Base-by-base conservation (phyloP, 768 basidiomycete genomes). In the Lactarius sanguifluus region DNA sequence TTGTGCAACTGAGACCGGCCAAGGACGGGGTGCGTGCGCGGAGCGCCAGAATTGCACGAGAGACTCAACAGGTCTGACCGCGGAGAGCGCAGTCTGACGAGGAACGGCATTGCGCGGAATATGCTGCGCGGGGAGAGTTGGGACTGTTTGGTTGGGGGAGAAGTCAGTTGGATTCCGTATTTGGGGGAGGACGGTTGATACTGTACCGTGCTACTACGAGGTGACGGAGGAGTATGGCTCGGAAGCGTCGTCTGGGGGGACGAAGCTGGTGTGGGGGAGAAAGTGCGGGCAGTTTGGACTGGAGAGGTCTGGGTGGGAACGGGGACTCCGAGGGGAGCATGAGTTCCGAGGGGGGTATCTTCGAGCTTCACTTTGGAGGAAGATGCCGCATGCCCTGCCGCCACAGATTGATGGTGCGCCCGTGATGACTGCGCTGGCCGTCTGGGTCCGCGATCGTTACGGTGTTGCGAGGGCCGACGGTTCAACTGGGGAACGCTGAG, bases 71-170 rank as follows among this genome's bases (percentile, higher is more conserved):
- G 58, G 20, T 64, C 62, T 20, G 66, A 59, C 0, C 62, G 43
- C 6, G 52, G 58, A 2, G 66, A 56, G n/a, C 62, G 66, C n/a
- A 67, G 28, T 5, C 66, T 58, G 0, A 67, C 40, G 62, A 67
- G 66, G 23, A 67, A 55, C 2, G 66, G 62, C 50, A 67, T 47
- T 6, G 54, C 54, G 43, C 66, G 66, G 34, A 67, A 60, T n/a
- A 67, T 20, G 52, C 62, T 67, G 41, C 66, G 66, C n/a, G 62
- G 66, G 18, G 66, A 66, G 61, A 62, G 65, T 5, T 38, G 65
- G 12, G 34, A 18, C 7, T 52, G 23, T 52, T 30, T 64, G 36
- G 12, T 18, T 6, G 18, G 7, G 20, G 8, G 34, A 36, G 10
- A 25, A 15, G 40, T 52, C 18, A 23, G 58, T 5, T 10, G 40